phyloP scores from a whole-genome alignment of 2,329 filamentous ascomycete genomes.

The Fusarium oxysporum region DNA sequence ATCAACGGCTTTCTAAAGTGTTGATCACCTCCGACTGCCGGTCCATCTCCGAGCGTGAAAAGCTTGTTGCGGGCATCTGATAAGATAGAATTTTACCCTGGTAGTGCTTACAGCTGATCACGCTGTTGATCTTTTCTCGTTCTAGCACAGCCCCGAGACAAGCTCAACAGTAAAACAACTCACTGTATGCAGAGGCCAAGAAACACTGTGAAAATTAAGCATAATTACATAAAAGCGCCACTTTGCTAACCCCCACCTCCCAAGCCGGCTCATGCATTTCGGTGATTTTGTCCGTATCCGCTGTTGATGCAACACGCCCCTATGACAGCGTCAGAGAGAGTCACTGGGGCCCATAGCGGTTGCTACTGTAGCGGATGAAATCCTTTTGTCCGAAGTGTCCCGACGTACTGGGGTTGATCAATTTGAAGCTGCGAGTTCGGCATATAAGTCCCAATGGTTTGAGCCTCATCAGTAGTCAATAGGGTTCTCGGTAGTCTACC shows the following conservation, averaged over 20 bases:
- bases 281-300: neutral
- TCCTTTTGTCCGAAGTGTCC: neutral
- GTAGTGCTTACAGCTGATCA: neutral
- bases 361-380: neutral
- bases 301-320: neutral
- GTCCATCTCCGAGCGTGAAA: neutral
- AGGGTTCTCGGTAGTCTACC: neutral
- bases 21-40: neutral
- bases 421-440: neutral
- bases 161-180: neutral
- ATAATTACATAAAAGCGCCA: neutral
- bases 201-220: neutral
- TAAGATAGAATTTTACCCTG: neutral
- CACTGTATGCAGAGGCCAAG: neutral
- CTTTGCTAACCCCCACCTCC: neutral
- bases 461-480: neutral
- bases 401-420: neutral
- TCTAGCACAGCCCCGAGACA: neutral
- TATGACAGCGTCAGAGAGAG: neutral
- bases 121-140: neutral
- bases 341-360: neutral
- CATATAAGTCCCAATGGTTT: neutral
- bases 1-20: neutral
- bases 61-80: neutral
- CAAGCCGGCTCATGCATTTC: neutral